A percentile compares a stretch with the other conserved stretches of the same genome.
Evolutionary conservation across 495 filamentous ascomycete genomes (phyloP).

Genomic region (Entonaema liquescens): DNA sequence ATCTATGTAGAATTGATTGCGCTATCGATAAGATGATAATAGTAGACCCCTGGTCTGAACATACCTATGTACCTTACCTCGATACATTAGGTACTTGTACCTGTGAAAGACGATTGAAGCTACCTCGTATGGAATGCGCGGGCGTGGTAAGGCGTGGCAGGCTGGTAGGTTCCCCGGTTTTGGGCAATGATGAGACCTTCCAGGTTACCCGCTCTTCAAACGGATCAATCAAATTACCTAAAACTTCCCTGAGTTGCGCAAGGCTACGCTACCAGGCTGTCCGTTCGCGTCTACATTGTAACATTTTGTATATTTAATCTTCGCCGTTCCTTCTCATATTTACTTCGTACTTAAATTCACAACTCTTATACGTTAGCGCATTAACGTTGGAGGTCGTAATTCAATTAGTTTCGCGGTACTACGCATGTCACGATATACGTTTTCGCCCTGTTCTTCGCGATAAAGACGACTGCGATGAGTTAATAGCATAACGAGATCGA

Average conservation of each 20-base stretch:
- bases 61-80: background rate
- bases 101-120: no score
- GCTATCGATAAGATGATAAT: background rate
- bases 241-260: conserved; percentile 30
- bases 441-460: conserved; percentile 11
- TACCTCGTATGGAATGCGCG: background rate
- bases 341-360: background rate
- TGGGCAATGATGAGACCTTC: background rate
- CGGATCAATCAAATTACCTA: conserved; percentile 31
- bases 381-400: background rate
- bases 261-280: conserved; percentile 35
- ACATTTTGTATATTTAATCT: conserved; percentile 5
- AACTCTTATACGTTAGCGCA: background rate
- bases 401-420: background rate
- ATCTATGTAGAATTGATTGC: background rate
- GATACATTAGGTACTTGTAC: background rate
- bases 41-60: background rate
- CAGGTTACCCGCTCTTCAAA: background rate
- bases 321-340: background rate
- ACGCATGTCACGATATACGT: conserved; percentile 31
- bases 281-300: conserved; percentile 21
- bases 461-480: conserved; percentile 33
- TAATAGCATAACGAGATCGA: conserved; percentile 18
- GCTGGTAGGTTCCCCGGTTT: conserved; percentile 10
- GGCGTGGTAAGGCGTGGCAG: conserved; percentile 19